Percentiles rank a stretch among this genome's conserved stretches.
Conservation (phyloP, 495 filamentous ascomycete species). For the Talaromyces thailandensis region DNA sequence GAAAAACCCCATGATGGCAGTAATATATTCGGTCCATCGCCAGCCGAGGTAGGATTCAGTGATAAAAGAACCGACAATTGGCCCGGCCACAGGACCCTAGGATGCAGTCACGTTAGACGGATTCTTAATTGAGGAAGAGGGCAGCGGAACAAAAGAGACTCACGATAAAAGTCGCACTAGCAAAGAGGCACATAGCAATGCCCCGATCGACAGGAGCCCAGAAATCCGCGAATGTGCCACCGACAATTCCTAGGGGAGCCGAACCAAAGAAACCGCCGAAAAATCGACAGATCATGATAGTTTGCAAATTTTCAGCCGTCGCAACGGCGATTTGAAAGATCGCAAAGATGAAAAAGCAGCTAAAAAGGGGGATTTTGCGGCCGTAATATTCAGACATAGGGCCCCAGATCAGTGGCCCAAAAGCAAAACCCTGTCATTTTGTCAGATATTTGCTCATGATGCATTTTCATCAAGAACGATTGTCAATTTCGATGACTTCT, state of each 20-base stretch:
- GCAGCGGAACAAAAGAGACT: too few relatives aligned
- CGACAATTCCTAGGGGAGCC: conserved; percentile 52
- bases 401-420: conserved; percentile 43
- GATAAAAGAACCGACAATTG: conserved; percentile 48
- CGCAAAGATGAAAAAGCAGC: conserved; percentile 39
- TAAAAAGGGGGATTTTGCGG: conserved; percentile 43
- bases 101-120: conserved; percentile 47
- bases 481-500: too few relatives aligned
- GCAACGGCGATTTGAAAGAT: conserved; percentile 49
- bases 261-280: conserved; percentile 45
- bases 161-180: conserved; percentile 39
- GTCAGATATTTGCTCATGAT: neutral
- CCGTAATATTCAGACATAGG: conserved; percentile 74
- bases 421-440: conserved; percentile 18
- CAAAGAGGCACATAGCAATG: conserved; percentile 50
- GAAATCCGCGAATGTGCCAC: conserved; percentile 53
- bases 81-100: conserved; percentile 39
- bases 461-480: too few relatives aligned
- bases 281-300: conserved; percentile 48
- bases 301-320: conserved; percentile 41
- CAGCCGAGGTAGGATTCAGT: conserved; percentile 40
- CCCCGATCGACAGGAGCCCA: conserved; percentile 50
- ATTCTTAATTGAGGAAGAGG: too few relatives aligned
- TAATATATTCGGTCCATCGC: conserved; percentile 52
- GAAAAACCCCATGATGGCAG: conserved; percentile 38